Percentiles rank a stretch among this genome's conserved stretches.
Evolutionary conservation across 345 rosid genomes (phyloP).

Genomic region (Bruguiera parviflora): DNA sequence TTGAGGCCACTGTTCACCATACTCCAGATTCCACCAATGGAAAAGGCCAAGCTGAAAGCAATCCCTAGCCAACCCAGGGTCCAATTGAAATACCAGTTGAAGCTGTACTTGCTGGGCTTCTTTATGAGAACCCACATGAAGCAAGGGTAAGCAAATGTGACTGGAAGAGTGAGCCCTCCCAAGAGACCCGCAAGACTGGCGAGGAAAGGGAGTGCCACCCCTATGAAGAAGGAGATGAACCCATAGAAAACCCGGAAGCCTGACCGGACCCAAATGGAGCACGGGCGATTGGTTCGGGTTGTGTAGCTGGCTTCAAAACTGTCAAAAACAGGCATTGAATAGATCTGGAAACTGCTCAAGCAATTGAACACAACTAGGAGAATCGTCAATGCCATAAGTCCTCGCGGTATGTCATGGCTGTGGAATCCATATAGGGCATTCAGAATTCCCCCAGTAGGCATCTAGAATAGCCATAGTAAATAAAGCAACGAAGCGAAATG

Average conservation of each 20-base stretch:
- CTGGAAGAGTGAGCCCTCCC: slow-evolving; percentile 92
- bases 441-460: slow-evolving; percentile 92
- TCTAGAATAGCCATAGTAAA: slow-evolving; percentile 34
- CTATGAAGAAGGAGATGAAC: slow-evolving; percentile 78
- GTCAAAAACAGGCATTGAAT: slow-evolving; percentile 94
- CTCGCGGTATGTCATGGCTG: slow-evolving; percentile 83
- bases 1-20: slow-evolving; percentile 78
- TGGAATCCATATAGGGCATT: slow-evolving; percentile 79
- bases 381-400: slow-evolving; percentile 77
- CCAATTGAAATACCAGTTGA: slow-evolving; percentile 96
- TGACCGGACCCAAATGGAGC: slow-evolving; percentile 92
- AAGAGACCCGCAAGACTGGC: slow-evolving; percentile 87
- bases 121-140: slow-evolving; percentile 97
- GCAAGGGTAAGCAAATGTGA: slow-evolving; percentile 96
- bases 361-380: slow-evolving; percentile 92
- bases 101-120: slow-evolving; percentile 76
- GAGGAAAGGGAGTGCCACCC: slow-evolving; percentile 88
- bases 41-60: slow-evolving; percentile 85
- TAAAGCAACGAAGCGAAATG: neutral
- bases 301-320: slow-evolving; percentile 96
- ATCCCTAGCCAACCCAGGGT: slow-evolving; percentile 88
- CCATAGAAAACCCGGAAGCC: slow-evolving; percentile 90
- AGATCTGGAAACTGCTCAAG: slow-evolving; percentile 91
- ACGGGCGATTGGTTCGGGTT: slow-evolving; percentile 88
- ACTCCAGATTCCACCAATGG: slow-evolving; percentile 93